Conservation (phyloP, 169 alveolate genomes). For the Plasmodium berghei region DNA sequence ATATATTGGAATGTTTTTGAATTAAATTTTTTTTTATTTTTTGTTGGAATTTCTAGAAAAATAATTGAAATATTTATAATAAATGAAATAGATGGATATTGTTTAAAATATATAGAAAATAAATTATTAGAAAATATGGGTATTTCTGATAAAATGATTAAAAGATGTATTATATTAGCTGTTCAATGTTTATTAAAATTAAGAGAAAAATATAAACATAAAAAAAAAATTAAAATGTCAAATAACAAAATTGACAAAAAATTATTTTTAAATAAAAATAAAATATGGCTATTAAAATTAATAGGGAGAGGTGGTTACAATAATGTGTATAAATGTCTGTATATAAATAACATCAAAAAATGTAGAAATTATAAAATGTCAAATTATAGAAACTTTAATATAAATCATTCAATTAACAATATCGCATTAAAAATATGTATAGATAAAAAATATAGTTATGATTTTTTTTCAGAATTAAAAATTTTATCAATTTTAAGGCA, state of each 20-base stretch:
- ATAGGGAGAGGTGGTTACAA: conserved; percentile 91
- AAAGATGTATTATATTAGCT: conserved; percentile 70
- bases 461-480: conserved; percentile 85
- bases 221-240: conserved; percentile 34
- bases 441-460: conserved; percentile 68
- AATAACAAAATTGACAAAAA: conserved; percentile 6
- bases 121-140: conserved; percentile 78
- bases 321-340: conserved; percentile 84
- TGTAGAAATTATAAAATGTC: neutral
- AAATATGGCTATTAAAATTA: conserved; percentile 39
- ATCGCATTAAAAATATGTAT: conserved; percentile 61
- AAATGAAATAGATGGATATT: conserved; percentile 80
- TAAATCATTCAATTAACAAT: conserved; percentile 24
- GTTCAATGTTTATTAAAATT: conserved; percentile 73
- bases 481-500: conserved; percentile 86
- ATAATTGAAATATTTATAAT: conserved; percentile 63
- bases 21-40: conserved; percentile 76
- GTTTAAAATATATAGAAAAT: conserved; percentile 76
- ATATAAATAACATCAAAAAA: conserved; percentile 19
- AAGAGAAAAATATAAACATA: conserved; percentile 78
- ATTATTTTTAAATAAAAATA: conserved; percentile 21
- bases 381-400: conserved; percentile 12
- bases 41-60: conserved; percentile 78
- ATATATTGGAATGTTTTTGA: conserved; percentile 80
- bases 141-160: conserved; percentile 47